A percentile compares a stretch with the other conserved stretches of the same genome.
Conservation (phyloP, 805 yeast genomes). For the Pachysolen tannophilus region DNA sequence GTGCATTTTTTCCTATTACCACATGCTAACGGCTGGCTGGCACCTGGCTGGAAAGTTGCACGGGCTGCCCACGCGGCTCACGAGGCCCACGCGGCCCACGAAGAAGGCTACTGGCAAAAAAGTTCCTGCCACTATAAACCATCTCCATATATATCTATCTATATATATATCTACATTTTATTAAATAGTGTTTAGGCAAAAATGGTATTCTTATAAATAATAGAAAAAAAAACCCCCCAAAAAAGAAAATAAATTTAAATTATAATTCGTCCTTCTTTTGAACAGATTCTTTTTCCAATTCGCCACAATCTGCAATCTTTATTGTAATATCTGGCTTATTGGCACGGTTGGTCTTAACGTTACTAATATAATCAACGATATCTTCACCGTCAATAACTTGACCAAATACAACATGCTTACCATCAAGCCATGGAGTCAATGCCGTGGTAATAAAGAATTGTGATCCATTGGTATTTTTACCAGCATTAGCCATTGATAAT, state of each 20-base stretch:
- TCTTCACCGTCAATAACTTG: slow-evolving; percentile 87
- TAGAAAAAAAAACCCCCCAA: neutral
- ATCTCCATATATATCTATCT: too few species aligned
- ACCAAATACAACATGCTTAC: slow-evolving; percentile 94
- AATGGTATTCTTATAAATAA: too few species aligned
- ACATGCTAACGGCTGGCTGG: too few species aligned
- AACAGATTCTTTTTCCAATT: slow-evolving; percentile 14
- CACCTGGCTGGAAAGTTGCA: too few species aligned
- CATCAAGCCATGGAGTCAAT: slow-evolving; percentile 85
- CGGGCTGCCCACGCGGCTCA: too few species aligned
- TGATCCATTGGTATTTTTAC: slow-evolving; percentile 79
- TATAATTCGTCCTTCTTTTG: slow-evolving; percentile 27
- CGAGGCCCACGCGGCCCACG: too few species aligned
- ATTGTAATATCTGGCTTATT: slow-evolving; percentile 68
- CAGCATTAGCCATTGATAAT: slow-evolving; percentile 76
- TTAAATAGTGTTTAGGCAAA: too few species aligned
- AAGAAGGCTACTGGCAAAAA: too few species aligned
- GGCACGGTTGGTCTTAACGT: slow-evolving; percentile 57
- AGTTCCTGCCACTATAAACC: too few species aligned
- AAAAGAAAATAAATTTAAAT: neutral
- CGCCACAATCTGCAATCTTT: slow-evolving; percentile 63
- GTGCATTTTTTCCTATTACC: too few species aligned
- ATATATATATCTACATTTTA: too few species aligned
- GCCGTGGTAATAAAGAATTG: slow-evolving; percentile 95
- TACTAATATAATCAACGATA: slow-evolving; percentile 67